Evolutionary conservation across 805 yeast species (phyloP), one percentile per base, ranked within the genome.

Genomic region (Candida pseudoglaebosa): DNA sequence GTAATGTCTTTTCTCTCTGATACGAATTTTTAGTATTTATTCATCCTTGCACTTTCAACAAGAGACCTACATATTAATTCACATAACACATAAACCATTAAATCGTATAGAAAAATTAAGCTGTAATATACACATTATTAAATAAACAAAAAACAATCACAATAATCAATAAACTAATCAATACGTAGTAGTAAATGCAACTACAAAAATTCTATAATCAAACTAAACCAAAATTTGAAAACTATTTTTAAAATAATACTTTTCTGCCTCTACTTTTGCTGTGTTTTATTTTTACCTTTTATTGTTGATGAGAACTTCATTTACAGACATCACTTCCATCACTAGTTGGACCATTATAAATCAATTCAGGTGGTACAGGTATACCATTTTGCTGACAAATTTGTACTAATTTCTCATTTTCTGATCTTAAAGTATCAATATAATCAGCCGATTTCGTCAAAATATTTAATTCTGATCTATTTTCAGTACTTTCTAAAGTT

Each of bases 391-490:
- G 54, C 24, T 56, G 54, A 26, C 82, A 66, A 32, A 63, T 39
- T 22, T 59, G 47, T 13, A 78, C 52, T 40, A 82, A 66, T 35
- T 56, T 50, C 13, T 53, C 53, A 52, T 82, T 78, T 44, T 80
- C 81, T 4, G 54, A 56, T 45, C 75, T 69, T 26, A 83, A 57
- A 44, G 68, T 55, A 36, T 65, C 69, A 21, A 83, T 69, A 49
- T 77, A 80, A 32, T 75, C 75, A 18, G 77, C 73, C 16, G 79
- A 70, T 53, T 86, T 83, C 12, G 78, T 71, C 41, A 89, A 71
- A 8, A 90, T 85, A 13, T 79, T 70, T 24, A 86, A 71, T 52
- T 90, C 98, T 1, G 95, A 83, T 31, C 96, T 66, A 39, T 83
- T 79, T 49, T 91, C 96, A 17, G 69, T 65, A n/a, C 71, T 70